These are phyloP conservation scores for Neospermospora avenae DNA, from an alignment of 2,329 filamentous ascomycete genomes.

Conservation along the genomic window DNA sequence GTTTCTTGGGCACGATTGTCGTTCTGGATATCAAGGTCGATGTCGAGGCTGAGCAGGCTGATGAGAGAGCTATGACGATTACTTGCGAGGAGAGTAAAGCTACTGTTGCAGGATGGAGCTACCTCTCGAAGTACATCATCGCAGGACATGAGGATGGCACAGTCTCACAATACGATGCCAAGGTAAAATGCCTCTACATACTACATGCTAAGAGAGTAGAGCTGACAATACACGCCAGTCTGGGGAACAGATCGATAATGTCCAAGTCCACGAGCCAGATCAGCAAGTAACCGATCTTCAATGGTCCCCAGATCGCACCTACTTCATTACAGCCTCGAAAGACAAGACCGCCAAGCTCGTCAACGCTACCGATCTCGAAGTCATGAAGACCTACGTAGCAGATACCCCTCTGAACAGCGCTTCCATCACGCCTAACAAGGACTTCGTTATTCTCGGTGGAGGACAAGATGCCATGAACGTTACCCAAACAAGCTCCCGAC, in stretches of 20 bases:
- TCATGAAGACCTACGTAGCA: slow-evolving; percentile 87
- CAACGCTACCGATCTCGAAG: slow-evolving; percentile 78
- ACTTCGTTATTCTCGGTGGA: slow-evolving; percentile 96
- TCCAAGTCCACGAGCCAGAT: slow-evolving; percentile 82
- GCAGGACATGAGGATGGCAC: slow-evolving; percentile 96
- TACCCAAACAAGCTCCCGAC: slow-evolving; percentile 81
- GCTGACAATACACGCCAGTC: slow-evolving; percentile 47
- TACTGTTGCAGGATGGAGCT: slow-evolving; percentile 96
- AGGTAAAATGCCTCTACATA: slow-evolving; percentile 59
- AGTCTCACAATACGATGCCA: slow-evolving; percentile 86
- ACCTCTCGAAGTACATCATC: slow-evolving; percentile 92
- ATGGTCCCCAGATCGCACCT: slow-evolving; percentile 89
- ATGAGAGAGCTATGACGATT: slow-evolving; percentile 81
- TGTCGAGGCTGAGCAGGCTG: slow-evolving; percentile 75
- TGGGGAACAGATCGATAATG: slow-evolving; percentile 77
- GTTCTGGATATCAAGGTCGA: slow-evolving; percentile 88
- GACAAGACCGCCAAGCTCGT: slow-evolving; percentile 97
- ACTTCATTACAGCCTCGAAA: slow-evolving; percentile 97
- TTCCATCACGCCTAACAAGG: slow-evolving; percentile 90
- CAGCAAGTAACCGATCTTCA: slow-evolving; percentile 81
- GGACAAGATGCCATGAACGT: slow-evolving; percentile 99
- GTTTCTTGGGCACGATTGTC: slow-evolving; percentile 89
- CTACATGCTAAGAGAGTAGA: not conserved
- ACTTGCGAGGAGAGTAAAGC: slow-evolving; percentile 96
- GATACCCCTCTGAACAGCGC: slow-evolving; percentile 97